Conservation (phyloP, 2,329 filamentous ascomycete genomes). For the Penicillium sp. region DNA sequence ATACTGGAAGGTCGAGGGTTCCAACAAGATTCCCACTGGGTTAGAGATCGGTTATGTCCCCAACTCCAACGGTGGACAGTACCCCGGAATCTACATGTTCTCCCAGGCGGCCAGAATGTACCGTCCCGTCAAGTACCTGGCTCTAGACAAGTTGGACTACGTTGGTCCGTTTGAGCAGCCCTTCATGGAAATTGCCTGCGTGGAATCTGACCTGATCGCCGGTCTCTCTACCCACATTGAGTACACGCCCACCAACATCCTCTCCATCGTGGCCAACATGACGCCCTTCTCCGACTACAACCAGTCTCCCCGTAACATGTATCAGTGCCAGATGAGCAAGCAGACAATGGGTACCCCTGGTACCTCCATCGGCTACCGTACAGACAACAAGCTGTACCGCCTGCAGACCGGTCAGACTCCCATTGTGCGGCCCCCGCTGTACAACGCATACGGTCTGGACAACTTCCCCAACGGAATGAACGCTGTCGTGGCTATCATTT, state of each 20-base stretch:
- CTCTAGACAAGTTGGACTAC: conserved; percentile 76
- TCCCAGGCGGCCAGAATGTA: conserved; percentile 82
- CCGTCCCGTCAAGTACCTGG: conserved; percentile 84
- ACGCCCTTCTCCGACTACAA: conserved; percentile 99
- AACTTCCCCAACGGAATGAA: conserved; percentile 98
- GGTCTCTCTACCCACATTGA: conserved; percentile 91
- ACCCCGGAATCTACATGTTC: conserved; percentile 91
- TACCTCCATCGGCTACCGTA: conserved; percentile 75
- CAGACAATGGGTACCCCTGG: conserved; percentile 98
- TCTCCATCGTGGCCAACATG: conserved; percentile 97
- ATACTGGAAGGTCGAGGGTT: conserved; percentile 91
- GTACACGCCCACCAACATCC: conserved; percentile 88
- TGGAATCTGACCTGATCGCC: conserved; percentile 80
- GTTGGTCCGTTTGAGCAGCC: conserved; percentile 94
- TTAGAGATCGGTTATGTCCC: conserved; percentile 92
- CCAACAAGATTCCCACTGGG: conserved; percentile 70
- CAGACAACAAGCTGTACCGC: conserved; percentile 95
- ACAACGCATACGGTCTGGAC: conserved; percentile 94
- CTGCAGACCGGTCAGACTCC: conserved; percentile 95
- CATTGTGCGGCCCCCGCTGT: conserved; percentile 81
- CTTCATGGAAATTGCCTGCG: conserved; percentile 95
- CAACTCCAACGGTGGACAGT: conserved; percentile 82
- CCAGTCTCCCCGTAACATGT: conserved; percentile 98
- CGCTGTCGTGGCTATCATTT: conserved; percentile 93
- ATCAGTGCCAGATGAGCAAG: conserved; percentile 99